Evolutionary conservation across 192 early-diverging fungal genomes (phyloP).

Genomic region (Podochytrium sp.): DNA sequence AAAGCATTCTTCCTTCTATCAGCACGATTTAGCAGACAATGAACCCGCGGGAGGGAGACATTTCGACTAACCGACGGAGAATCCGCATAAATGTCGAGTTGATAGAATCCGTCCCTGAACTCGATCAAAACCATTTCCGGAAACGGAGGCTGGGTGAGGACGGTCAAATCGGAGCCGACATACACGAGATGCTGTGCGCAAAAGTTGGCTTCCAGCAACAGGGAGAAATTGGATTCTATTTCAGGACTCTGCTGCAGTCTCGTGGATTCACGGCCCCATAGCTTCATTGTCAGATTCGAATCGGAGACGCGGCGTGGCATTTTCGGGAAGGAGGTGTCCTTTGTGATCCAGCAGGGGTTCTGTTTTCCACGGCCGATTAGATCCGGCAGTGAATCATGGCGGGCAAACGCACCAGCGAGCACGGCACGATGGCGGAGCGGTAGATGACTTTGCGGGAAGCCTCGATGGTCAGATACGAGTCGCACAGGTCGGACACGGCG

Average conservation of each 20-base stretch:
- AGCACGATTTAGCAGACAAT: neutral
- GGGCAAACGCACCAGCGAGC: slow-evolving; percentile 17
- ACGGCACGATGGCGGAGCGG: neutral
- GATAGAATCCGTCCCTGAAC: slow-evolving; percentile 17
- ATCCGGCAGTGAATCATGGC: neutral
- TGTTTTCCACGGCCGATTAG: neutral
- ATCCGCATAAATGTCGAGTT: neutral
- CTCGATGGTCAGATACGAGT: slow-evolving; percentile 31
- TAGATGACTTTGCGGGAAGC: neutral
- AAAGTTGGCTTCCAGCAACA: neutral
- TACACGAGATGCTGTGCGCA: neutral
- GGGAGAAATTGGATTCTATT: neutral
- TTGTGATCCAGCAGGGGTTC: neutral
- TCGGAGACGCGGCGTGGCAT: neutral
- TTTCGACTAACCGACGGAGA: neutral
- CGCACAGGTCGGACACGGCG: neutral
- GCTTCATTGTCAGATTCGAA: neutral
- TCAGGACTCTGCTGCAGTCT: neutral
- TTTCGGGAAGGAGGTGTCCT: neutral
- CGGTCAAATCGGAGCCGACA: neutral
- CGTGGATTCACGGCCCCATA: neutral
- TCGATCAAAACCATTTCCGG: slow-evolving; percentile 9
- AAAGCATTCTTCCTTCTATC: neutral
- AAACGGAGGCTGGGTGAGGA: neutral
- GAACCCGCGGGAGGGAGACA: neutral